Base-by-base conservation (phyloP, 148 eudicot species). In the Mesembryanthemum crystallinum region DNA sequence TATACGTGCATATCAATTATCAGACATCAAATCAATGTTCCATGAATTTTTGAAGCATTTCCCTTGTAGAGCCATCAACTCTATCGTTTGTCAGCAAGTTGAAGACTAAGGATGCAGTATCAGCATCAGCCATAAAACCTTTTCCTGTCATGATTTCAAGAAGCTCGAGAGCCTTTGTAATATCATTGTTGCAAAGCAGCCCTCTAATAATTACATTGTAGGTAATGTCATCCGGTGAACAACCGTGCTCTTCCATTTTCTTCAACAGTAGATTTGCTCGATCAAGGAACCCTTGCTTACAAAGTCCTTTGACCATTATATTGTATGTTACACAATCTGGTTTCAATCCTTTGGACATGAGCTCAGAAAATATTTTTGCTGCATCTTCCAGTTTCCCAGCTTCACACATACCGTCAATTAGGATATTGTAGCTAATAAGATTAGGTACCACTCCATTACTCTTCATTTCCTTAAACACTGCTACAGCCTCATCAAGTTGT, bases 181-280 rank as follows among this genome's bases (percentile, higher is more conserved):
- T 8, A 18, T 83, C 67, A 7, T 74, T 77, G 2, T 61, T 62
- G 32, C 11, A 30, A 33, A 75, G 58, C 37, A 70, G 72, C 13
- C 75, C 77, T 39, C 30, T 39, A 45, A 70, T 49, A 43, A 80
- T 73, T 7, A 47, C 37, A 51, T 76, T 78, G 59, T 45, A 82
- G 27, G 76, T 69, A 20, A 65, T 7, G 0, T 64, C 63, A 59
- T 76, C 21, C 17, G 85, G 85, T 29, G 60, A 51, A 67, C 82
- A 81, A 58, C 70, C 71, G 52, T 64, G 70, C 18, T 65, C 77
- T 21, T 83, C 77, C 83, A 83, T 80, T 52, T 67, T 76, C 28
- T 61, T 8, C 42, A 81, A 27, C 23, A 84, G 14, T 13, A 8
- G 1, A 45, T 45, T 10, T 10, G 49, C 49, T 8, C 14, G 14